Evolutionary conservation across 2,329 filamentous ascomycete genomes (phyloP), one percentile per base, ranked within the genome.

Genomic region (Hypocreales sp.): DNA sequence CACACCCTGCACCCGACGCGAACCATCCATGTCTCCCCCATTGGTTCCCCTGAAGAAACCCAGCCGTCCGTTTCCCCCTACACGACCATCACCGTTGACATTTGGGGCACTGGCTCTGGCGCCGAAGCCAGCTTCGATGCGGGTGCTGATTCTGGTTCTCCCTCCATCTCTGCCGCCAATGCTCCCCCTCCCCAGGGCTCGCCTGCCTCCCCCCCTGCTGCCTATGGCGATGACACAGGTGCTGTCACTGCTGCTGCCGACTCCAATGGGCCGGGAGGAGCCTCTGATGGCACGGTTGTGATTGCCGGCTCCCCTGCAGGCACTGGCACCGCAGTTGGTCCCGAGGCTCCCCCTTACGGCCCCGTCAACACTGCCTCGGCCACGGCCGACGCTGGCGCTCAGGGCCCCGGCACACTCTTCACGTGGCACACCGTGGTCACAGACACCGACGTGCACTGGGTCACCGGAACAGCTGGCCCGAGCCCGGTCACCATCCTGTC

Each of bases 21-120:
- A 17, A 45, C 43, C 10, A 23, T 38, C 27, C 30, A 45, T 32
- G 31, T 48, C 32, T 40, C 39, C 32, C 40, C 41, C 10, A 25
- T 36, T 30, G 24, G 28, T 17, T 38, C 35, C 29, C 24, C 29
- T 16, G 22, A 34, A 20, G 31, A 23, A 2, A 35, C 33, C 4
- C 26, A 29, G 8, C 28, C 42, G 19, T 31, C 35, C 20, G 37
- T 45, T 7, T 34, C 42, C 5, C 40, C 41, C 5, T 52, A 53
- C 33, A 54, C 50, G 7, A 54, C 50, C 10, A 18, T 53, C 20
- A 53, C 50, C 8, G 39, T 53, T 30, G 46, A 53, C 25, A 40
- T 53, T 17, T 53, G 48, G 47, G 45, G 40, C 11, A 29, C 37
- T 25, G 29, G 25, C 7, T 28, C 38, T 24, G 36, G 20, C 5